Base-by-base conservation (phyloP, 345 rosid genomes). In the Bruguiera sexangula region DNA sequence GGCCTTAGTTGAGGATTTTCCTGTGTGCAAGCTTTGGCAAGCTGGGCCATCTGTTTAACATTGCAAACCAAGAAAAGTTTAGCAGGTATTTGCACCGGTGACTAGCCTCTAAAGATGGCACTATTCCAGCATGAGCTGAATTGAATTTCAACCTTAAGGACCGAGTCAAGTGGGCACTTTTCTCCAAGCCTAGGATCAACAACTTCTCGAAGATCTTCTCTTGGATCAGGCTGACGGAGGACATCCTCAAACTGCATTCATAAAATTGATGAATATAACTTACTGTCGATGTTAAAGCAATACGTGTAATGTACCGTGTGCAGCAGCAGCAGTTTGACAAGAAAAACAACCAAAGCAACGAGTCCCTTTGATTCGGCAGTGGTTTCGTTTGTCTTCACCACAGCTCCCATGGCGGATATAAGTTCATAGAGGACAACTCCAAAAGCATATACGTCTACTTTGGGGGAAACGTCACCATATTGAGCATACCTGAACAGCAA, bases 361-460 rank as follows among this genome's bases (percentile, higher is more conserved):
- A 92, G 96, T 59, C 96, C 96, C 77, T 77, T 88, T 30, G 97
- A 78, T 67, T 95, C 96, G 63, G 88, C 68, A 58, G 32, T 27
- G 9, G 88, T 51, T 60, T 73, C 86, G 21, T 71, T 85, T n/a
- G 68, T n/a, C 82, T 84, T 90, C 72, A 95, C 92, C 18, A 95
- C 85, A 13, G 99, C 98, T 22, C 82, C 89, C 78, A 90, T 95
- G 6, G 93, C 99, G 53, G 99, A 92, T 31, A 92, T 85, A 66
- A 92, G 91, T 66, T 95, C 99, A 55, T 87, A 95, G 27, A 95
- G 94, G 58, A 95, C 96, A 70, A 95, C 99, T 32, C 99, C 99
- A 66, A 95, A 90, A 21, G 99, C 99, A 57, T 83, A 95, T 32
- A 95, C 98, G 77, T 94, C 98, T 20, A 88, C 85, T 76, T 95